Base-by-base conservation (phyloP, 495 filamentous ascomycete species). In the Cercophora sp. region DNA sequence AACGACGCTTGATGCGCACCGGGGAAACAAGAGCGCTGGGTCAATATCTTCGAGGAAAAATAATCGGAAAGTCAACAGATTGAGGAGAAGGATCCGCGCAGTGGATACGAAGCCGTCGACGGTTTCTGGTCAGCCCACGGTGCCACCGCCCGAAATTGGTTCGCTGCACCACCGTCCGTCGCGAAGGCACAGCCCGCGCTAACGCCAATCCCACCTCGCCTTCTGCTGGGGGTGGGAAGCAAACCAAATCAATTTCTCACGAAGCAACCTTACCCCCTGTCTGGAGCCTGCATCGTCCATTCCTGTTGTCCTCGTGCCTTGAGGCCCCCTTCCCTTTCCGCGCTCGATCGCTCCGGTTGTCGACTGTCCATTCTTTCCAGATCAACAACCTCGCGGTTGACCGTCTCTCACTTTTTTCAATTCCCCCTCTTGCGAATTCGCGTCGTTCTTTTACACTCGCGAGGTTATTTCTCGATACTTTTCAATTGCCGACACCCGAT, bases 221-320 rank as follows among this genome's bases (percentile, higher is more conserved):
- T n/a, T n/a, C n/a, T n/a, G n/a, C n/a, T n/a, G n/a, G n/a, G n/a
- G n/a, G n/a, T n/a, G 46, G 27, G 37, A 48, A 48, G 37, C 35
- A 29, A 48, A 48, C 46, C 46, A 48, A 25, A 36, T 48, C 46
- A 48, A 48, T 48, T 48, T 48, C 46, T 48, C 46, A n/a, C 46
- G 32, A 48, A 20, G 46, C 46, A 37, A 36, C 27, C 27, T 31
- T 31, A 16, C 20, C 8, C 15, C 29, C 4, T 8, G 45, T 13
- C 45, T n/a, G 13, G 40, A 8, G 19, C 29, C 29, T 10, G 27
- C 8, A 5, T 31, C 44, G 29, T 32, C 40, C 40, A 13, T 23
- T 23, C 22, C 23, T 31, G 45, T 34, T 35, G 27, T 16, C 45
- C 8, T 15, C 25, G 25, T 29, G 26, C 45, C 27, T n/a, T n/a